Percentiles rank a stretch among this genome's conserved stretches.
Conservation (phyloP, 257 asterid species). For the Solanum rostratum region DNA sequence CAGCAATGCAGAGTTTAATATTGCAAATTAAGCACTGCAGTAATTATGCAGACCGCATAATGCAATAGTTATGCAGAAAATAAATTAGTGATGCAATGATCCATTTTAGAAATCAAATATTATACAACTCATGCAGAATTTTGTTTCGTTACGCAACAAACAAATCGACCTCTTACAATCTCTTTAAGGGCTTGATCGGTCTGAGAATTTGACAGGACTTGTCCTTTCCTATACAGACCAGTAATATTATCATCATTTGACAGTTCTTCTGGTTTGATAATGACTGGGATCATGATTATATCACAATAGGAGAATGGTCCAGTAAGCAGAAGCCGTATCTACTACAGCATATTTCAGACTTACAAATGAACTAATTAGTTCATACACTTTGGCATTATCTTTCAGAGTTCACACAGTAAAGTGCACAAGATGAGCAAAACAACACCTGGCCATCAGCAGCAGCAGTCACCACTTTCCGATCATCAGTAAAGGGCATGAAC, state of each 20-base stretch:
- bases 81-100: background rate
- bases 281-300: background rate
- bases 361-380: background rate
- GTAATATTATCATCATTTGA: background rate
- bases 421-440: background rate
- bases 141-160: background rate
- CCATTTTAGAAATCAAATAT: background rate
- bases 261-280: background rate
- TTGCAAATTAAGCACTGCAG: background rate
- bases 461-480: conserved; percentile 52
- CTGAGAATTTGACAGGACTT: background rate
- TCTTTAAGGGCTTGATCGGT: background rate
- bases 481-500: conserved; percentile 65
- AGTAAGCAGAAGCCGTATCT: background rate
- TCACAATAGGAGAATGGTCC: background rate
- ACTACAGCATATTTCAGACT: background rate
- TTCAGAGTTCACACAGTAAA: background rate
- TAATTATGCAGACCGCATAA: background rate
- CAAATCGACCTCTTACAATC: background rate
- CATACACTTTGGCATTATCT: background rate
- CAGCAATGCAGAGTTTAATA: background rate
- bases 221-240: background rate
- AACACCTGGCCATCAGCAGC: conserved; percentile 77
- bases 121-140: background rate
- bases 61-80: background rate